These are phyloP conservation scores for Ceriops zippeliana DNA, from an alignment of 345 rosid genomes.

Conservation along the genomic window DNA sequence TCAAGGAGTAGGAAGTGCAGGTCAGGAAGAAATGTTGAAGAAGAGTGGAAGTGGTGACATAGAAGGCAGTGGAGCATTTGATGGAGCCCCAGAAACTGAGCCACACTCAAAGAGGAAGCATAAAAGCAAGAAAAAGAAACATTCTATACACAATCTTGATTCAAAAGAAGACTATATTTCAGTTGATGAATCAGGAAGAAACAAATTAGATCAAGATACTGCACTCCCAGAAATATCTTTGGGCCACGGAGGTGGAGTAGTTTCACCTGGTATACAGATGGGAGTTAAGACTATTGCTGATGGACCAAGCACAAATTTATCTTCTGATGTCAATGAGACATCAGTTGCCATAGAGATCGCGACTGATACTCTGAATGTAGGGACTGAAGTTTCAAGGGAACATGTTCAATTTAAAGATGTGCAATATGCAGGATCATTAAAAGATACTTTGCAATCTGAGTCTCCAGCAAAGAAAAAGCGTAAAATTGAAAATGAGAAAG, in stretches of 20 bases:
- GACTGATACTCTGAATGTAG: slow-evolving; percentile 5
- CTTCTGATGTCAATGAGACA: slow-evolving; percentile 14
- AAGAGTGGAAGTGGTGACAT: slow-evolving; percentile 8
- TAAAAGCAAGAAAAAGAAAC: slow-evolving; percentile 15
- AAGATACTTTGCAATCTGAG: slow-evolving; percentile 18
- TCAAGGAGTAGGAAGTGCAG: slow-evolving; percentile 5
- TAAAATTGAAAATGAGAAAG: slow-evolving; percentile 15
- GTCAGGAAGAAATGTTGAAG: slow-evolving; percentile 11
- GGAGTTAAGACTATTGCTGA: slow-evolving; percentile 7
- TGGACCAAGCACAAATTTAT: slow-evolving; percentile 6
- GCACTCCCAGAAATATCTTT: not conserved
- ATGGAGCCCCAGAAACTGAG: slow-evolving; percentile 12
- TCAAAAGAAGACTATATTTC: slow-evolving; percentile 16
- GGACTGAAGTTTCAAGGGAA: slow-evolving; percentile 15
- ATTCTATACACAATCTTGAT: slow-evolving; percentile 17
- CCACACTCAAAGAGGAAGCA: slow-evolving; percentile 18
- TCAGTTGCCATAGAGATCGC: slow-evolving; percentile 4
- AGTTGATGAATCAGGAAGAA: slow-evolving; percentile 6
- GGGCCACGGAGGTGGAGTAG: slow-evolving; percentile 7
- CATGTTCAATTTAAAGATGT: slow-evolving; percentile 2
- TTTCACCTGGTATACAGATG: slow-evolving; percentile 6
- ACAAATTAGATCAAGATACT: slow-evolving; percentile 8
- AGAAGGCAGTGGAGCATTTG: slow-evolving; percentile 10
- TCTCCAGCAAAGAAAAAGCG: slow-evolving; percentile 27
- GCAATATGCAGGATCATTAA: slow-evolving; percentile 7